phyloP scores from a whole-genome alignment of 2,329 filamentous ascomycete genomes.

The Thyridium curvatum region DNA sequence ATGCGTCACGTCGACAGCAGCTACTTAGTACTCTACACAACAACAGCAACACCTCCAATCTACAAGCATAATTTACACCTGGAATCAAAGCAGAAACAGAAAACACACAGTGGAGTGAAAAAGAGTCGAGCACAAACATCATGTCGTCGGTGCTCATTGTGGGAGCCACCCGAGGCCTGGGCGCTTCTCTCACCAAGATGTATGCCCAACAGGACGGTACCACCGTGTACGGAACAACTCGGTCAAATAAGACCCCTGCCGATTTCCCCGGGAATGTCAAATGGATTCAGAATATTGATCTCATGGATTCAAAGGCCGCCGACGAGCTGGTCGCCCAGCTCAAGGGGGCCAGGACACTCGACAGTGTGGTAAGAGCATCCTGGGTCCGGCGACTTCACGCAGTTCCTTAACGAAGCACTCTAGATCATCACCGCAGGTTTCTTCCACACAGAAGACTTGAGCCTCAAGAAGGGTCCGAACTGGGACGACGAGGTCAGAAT shows the following conservation, averaged over 20 bases:
- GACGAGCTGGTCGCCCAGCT: not conserved
- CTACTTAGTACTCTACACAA: too few species aligned
- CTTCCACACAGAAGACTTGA: constrained; percentile 60
- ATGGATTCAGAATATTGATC: not conserved
- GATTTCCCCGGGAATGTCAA: not conserved
- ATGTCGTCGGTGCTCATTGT: constrained; percentile 46
- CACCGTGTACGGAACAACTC: constrained; percentile 43
- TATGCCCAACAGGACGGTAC: constrained; percentile 44
- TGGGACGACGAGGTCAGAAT: constrained; percentile 63
- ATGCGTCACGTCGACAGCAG: too few species aligned
- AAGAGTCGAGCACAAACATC: too few species aligned
- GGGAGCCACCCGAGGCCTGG: constrained; percentile 63
- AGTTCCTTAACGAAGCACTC: constrained; percentile 9
- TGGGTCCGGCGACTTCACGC: not conserved
- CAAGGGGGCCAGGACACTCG: not conserved
- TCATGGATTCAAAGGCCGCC: not conserved
- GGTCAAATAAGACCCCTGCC: not conserved
- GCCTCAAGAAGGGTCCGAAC: constrained; percentile 46
- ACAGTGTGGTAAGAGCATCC: not conserved
- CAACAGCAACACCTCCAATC: too few species aligned
- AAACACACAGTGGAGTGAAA: too few species aligned
- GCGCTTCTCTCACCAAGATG: constrained; percentile 51
- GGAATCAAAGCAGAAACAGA: too few species aligned
- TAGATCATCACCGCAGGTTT: constrained; percentile 64
- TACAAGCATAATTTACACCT: too few species aligned